Evolutionary conservation across 768 basidiomycete genomes (phyloP), one percentile per base, ranked within the genome.

Genomic region (Russula lepida): DNA sequence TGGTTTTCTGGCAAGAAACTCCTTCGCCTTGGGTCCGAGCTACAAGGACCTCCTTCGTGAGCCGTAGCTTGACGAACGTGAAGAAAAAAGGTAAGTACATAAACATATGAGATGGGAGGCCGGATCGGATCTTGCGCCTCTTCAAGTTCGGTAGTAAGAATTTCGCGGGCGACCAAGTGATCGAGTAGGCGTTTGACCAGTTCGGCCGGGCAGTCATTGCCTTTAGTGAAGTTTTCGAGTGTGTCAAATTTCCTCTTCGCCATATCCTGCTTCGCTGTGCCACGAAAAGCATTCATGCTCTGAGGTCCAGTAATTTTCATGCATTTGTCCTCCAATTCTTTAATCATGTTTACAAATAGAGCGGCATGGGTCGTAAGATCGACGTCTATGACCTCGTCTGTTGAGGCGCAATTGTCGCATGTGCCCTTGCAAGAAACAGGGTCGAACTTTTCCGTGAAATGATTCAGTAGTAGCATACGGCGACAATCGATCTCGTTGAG

Each of bases 381-480:
- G 41, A 78, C 73, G 12, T 73, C 74, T 19, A 78, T 69, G 6
- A 78, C 67, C 6, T 55, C 55, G 1, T 56, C 51, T 25, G 59
- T 48, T 25, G 56, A 61, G 11, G 64, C 59, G 70, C 97, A 99
- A 64, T 91, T 94, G 71, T 98, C 90, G 71, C 97, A 99, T 4
- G 79, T 78, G 43, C 77, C 75, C 39, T 80, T 72, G 69, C 97
- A 99, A 17, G 82, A 66, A 27, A 70, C 74, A 33, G 79, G 74
- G 62, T 86, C 80, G 72, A 98, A 98, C 9, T 76, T 75, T 70
- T 99, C 91, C 63, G 83, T 84, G 67, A 97, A 98, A 72, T 91
- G 90, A n/a, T 81, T 79, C 19, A 99, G 81, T n/a, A 98, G 76
- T 66, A 92, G 89, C 6, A 82, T 78, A 3, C 97, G 86, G 15